Percentiles rank a stretch among this genome's conserved stretches.
Conservation (phyloP, 2,329 filamentous ascomycete species). For the Aureobasidium sp. region DNA sequence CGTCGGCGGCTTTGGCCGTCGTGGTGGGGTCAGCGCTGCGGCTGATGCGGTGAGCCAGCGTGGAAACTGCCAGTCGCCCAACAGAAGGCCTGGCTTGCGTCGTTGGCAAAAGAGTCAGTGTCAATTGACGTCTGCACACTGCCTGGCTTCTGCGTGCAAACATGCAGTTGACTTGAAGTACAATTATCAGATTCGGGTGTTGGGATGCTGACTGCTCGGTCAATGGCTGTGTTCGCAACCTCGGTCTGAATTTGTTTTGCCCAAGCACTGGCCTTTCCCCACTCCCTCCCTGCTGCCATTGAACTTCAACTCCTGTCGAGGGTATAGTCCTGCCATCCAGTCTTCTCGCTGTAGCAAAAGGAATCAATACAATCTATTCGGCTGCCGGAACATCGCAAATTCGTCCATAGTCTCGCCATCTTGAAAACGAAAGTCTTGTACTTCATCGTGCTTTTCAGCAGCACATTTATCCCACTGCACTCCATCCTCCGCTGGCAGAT, state of each 20-base stretch:
- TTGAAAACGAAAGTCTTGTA: not conserved
- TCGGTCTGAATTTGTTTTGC: slow-evolving; percentile 12
- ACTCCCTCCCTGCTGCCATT: not conserved
- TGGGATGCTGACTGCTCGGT: slow-evolving; percentile 5
- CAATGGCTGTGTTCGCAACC: not conserved
- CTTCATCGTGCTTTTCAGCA: not conserved
- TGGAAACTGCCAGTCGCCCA: slow-evolving; percentile 18
- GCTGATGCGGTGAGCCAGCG: slow-evolving; percentile 21
- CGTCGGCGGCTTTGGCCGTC: slow-evolving; percentile 20
- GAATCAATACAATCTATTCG: slow-evolving; percentile 37
- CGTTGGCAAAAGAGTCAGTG: not conserved
- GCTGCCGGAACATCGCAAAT: slow-evolving; percentile 38
- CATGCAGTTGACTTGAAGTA: not conserved
- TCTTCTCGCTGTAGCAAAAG: not conserved
- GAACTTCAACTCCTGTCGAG: not conserved
- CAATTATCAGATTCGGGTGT: not conserved
- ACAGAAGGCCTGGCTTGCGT: slow-evolving; percentile 11
- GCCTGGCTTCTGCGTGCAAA: slow-evolving; percentile 6
- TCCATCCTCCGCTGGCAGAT: not conserved
- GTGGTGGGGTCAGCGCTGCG: slow-evolving; percentile 23
- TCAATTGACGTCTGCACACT: slow-evolving; percentile 12
- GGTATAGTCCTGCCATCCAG: not conserved
- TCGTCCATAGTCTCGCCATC: slow-evolving; percentile 15
- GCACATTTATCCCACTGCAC: not conserved
- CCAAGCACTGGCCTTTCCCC: slow-evolving; percentile 13